These are phyloP conservation scores for Morella rubra DNA, from an alignment of 306 rosid genomes.

Conservation along the genomic window DNA sequence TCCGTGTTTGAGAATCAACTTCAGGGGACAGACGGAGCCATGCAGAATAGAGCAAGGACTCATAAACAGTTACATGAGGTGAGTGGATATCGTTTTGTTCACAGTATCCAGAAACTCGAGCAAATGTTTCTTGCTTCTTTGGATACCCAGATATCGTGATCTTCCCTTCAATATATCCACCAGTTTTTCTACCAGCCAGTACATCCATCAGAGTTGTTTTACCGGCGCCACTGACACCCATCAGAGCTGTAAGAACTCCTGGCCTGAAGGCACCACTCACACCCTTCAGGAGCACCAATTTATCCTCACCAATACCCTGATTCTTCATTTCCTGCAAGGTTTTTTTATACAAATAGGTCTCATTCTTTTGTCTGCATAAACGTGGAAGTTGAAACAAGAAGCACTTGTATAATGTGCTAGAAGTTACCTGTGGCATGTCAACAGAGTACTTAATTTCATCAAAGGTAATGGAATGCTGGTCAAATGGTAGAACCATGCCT, in stretches of 20 bases:
- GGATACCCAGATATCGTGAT: constrained; percentile 59
- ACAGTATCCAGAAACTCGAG: constrained; percentile 59
- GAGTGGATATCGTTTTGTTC: constrained; percentile 73
- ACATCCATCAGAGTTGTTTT: constrained; percentile 75
- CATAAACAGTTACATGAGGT: constrained; percentile 62
- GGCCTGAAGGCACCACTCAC: constrained; percentile 70
- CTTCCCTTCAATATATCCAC: constrained; percentile 56
- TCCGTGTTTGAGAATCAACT: constrained; percentile 43
- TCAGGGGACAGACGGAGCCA: constrained; percentile 62
- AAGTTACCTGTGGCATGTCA: constrained; percentile 68
- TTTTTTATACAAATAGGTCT: constrained; percentile 1
- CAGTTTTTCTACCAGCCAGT: constrained; percentile 63
- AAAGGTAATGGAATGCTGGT: constrained; percentile 60
- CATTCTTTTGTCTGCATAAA: no score
- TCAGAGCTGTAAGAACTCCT: constrained; percentile 72
- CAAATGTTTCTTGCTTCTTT: constrained; percentile 62
- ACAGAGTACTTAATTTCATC: constrained; percentile 63
- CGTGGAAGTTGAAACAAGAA: not conserved
- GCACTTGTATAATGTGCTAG: not conserved
- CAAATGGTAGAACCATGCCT: constrained; percentile 87
- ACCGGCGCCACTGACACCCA: constrained; percentile 81
- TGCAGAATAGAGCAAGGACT: constrained; percentile 58
- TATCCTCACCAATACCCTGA: constrained; percentile 44
- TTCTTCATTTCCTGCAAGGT: constrained; percentile 52
- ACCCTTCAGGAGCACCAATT: constrained; percentile 52